Percentiles rank a stretch among this genome's conserved stretches.
phyloP scores from a whole-genome alignment of 1,139 yeast species.

The Blastobotrys proliferans region DNA sequence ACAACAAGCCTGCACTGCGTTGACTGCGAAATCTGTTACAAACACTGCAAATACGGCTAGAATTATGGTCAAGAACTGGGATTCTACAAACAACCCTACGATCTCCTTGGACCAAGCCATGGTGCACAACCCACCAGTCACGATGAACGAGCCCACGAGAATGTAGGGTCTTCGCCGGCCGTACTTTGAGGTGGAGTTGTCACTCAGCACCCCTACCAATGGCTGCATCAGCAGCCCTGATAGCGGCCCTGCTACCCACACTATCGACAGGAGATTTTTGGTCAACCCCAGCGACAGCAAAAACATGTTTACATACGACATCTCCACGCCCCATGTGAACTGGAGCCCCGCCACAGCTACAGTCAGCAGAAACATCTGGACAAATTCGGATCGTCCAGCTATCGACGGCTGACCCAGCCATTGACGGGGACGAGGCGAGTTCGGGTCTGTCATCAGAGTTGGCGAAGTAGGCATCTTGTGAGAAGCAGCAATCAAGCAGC shows the following conservation, averaged over 20 bases:
- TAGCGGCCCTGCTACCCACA: slow-evolving; percentile 62
- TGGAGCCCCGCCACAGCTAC: slow-evolving; percentile 38
- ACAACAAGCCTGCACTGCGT: slow-evolving; percentile 56
- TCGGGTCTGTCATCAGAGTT: too few relatives aligned
- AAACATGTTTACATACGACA: slow-evolving; percentile 38
- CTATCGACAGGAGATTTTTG: slow-evolving; percentile 47
- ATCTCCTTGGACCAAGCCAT: slow-evolving; percentile 48
- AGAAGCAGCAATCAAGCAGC: too few relatives aligned
- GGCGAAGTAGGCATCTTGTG: too few relatives aligned
- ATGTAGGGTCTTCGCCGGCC: slow-evolving; percentile 57
- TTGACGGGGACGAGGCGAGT: too few relatives aligned
- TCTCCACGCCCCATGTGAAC: slow-evolving; percentile 42
- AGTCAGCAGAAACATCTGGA: slow-evolving; percentile 35
- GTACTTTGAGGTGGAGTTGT: slow-evolving; percentile 40
- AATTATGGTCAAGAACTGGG: slow-evolving; percentile 29
- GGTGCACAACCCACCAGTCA: slow-evolving; percentile 41
- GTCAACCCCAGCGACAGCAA: slow-evolving; percentile 51
- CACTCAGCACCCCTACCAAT: slow-evolving; percentile 52
- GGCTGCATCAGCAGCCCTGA: slow-evolving; percentile 61
- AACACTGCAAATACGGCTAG: slow-evolving; percentile 51
- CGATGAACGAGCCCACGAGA: slow-evolving; percentile 47
- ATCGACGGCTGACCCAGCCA: slow-evolving; percentile 11
- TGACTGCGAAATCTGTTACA: slow-evolving; percentile 51
- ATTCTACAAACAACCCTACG: slow-evolving; percentile 15
- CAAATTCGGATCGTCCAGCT: slow-evolving; percentile 28